A percentile compares a stretch with the other conserved stretches of the same genome.
phyloP scores from a whole-genome alignment of 2,329 filamentous ascomycete species.

The Alternaria atra region DNA sequence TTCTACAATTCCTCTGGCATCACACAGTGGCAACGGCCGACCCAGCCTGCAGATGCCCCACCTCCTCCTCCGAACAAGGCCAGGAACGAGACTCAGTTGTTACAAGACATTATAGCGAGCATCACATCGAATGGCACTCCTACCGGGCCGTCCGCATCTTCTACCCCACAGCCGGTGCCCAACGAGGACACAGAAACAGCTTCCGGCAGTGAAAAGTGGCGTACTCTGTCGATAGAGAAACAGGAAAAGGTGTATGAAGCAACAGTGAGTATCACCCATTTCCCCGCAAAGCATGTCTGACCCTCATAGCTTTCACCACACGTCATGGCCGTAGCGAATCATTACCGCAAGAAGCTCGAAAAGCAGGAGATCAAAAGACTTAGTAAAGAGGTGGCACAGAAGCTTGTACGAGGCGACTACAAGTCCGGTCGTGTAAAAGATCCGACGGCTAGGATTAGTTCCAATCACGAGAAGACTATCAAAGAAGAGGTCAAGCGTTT shows the following conservation, averaged over 20 bases:
- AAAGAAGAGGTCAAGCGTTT: conserved; percentile 86
- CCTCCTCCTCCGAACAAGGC: conserved; percentile 66
- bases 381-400: conserved; percentile 79
- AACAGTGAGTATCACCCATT: conserved; percentile 68
- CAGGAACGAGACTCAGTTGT: conserved; percentile 75
- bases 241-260: conserved; percentile 96
- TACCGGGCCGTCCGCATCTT: conserved; percentile 63
- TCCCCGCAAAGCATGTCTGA: conserved; percentile 12
- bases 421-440: conserved; percentile 88
- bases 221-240: conserved; percentile 76
- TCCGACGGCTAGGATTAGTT: conserved; percentile 73
- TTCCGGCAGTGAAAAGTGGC: conserved; percentile 71
- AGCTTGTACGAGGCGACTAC: conserved; percentile 89
- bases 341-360: conserved; percentile 85
- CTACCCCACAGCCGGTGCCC: conserved; percentile 70
- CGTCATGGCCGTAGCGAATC: conserved; percentile 85
- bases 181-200: conserved; percentile 65
- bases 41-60: conserved; percentile 69
- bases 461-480: conserved; percentile 82
- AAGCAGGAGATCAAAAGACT: conserved; percentile 76
- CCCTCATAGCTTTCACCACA: conserved; percentile 76
- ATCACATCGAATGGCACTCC: conserved; percentile 75
- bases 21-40: conserved; percentile 85
- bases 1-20: conserved; percentile 80
- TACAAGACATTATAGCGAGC: conserved; percentile 79